Evolutionary conservation across 495 filamentous ascomycete genomes (phyloP), one percentile per base, ranked within the genome.

Genomic region (Baudoinia panamericana): DNA sequence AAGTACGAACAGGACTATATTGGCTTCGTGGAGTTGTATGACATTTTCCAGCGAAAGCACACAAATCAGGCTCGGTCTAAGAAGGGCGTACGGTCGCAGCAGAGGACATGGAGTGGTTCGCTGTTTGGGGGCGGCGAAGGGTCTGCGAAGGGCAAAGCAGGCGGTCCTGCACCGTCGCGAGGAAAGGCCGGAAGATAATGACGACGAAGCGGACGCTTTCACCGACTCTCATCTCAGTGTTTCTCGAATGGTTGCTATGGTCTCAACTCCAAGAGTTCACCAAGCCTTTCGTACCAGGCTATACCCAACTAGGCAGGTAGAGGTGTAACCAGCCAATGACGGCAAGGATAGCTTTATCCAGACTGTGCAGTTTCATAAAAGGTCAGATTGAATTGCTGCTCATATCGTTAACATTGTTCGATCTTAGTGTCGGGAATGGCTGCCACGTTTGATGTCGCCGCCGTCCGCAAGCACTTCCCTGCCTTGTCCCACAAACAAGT

Each of bases 401-500:
- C 36, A 8, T 8, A 39, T 11, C 8, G 9, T 5, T 11, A 9
- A 9, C 11, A 19, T 8, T 10, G 11, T 11, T 29, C 36, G 7
- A 39, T 5, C 26, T 5, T 13, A 16, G 7, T 19, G 7, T 10
- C n/a, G 5, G 31, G 7, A 11, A 47, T 27, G 4, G 36, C 50
- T 15, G 38, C 31, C 10, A 45, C 45, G 3, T 69, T 82, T 54
- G 59, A 75, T 47, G 59, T 83, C 28, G 49, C 63, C 6, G 52
- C 56, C 11, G 71, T 69, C n/a, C 71, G 72, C 34, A 56, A 66
- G 33, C 60, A 64, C 18, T 84, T 86, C 67, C 78, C 79, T 35
- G 76, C 79, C 12, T 54, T 84, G 30, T 45, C 69, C 18, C 66
- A 74, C 45, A 61, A 72, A 26, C 78, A 84, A 50, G 64, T 84